A percentile compares a stretch with the other conserved stretches of the same genome.
These are phyloP conservation scores for Ambrosia trifida DNA, from an alignment of 129 eudicot genomes.

Conservation along the genomic window DNA sequence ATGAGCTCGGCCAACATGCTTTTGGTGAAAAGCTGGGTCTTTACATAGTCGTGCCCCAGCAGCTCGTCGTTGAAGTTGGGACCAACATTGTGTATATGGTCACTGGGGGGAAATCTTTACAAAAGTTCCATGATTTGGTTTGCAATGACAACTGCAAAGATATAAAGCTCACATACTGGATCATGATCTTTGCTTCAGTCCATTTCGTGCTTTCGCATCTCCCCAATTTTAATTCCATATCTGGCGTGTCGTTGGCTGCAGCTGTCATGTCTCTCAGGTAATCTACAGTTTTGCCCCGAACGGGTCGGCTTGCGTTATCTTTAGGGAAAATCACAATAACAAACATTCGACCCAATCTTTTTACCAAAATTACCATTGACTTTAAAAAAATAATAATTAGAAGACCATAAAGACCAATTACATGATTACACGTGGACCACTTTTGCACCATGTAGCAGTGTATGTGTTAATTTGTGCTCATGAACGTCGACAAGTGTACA, in stretches of 20 bases:
- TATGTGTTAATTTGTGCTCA: too few species aligned
- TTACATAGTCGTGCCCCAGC: slow-evolving; percentile 21
- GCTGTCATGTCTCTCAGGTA: slow-evolving; percentile 34
- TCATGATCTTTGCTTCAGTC: slow-evolving; percentile 12
- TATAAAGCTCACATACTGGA: slow-evolving; percentile 32
- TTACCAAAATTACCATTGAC: not conserved
- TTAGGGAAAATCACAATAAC: not conserved
- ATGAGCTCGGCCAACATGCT: slow-evolving; percentile 44
- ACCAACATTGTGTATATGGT: slow-evolving; percentile 11
- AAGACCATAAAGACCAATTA: not conserved
- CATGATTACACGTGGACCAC: not conserved
- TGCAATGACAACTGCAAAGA: slow-evolving; percentile 29
- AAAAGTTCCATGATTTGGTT: slow-evolving; percentile 23
- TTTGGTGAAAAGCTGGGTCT: slow-evolving; percentile 38
- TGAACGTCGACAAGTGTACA: not conserved
- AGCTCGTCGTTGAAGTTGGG: slow-evolving; percentile 13
- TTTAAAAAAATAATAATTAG: not conserved
- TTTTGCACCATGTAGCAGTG: too few species aligned
- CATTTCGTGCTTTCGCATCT: slow-evolving; percentile 19
- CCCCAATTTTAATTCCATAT: slow-evolving; percentile 29
- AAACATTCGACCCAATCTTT: not conserved
- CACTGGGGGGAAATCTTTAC: slow-evolving; percentile 14
- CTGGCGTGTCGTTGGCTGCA: slow-evolving; percentile 34
- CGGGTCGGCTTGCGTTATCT: not conserved
- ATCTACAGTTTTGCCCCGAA: not conserved